Percentiles rank a stretch among this genome's conserved stretches.
These are phyloP conservation scores for Chrysopogon serrulatus DNA, from an alignment of 176 grass and related monocot species.

Conservation along the genomic window DNA sequence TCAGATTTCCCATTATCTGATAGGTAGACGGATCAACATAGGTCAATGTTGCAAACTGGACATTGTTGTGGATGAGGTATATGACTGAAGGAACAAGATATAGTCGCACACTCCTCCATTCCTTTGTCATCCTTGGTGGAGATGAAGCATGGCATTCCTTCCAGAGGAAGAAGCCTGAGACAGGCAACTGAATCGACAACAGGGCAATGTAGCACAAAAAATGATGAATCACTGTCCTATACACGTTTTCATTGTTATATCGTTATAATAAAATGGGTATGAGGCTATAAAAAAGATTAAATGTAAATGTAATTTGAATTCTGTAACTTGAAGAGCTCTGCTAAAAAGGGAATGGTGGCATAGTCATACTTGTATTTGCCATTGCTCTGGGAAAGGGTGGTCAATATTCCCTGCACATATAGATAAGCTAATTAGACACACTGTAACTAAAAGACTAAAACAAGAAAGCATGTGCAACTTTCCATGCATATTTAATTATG, in stretches of 20 bases:
- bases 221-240: neutral
- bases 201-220: constrained; percentile 6
- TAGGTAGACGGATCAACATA: constrained; percentile 95
- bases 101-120: constrained; percentile 74
- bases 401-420: constrained; percentile 72
- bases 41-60: constrained; percentile 82
- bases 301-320: neutral
- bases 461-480: neutral
- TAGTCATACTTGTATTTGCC: constrained; percentile 89
- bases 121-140: constrained; percentile 76
- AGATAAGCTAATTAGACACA: constrained; percentile 10
- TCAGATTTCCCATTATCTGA: constrained; percentile 96
- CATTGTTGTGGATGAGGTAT: constrained; percentile 93
- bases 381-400: constrained; percentile 83
- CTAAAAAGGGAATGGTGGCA: constrained; percentile 88
- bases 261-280: neutral
- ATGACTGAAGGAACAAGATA: constrained; percentile 86
- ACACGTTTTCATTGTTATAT: neutral
- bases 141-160: constrained; percentile 64
- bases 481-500: neutral
- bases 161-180: constrained; percentile 84
- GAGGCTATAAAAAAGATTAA: neutral
- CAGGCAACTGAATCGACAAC: constrained; percentile 49
- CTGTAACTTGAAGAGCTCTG: constrained; percentile 79
- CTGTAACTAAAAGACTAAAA: neutral